Percentiles rank a stretch among this genome's conserved stretches.
Conservation (phyloP, 176 grass and related monocot genomes). For the Pontederia paniculata region DNA sequence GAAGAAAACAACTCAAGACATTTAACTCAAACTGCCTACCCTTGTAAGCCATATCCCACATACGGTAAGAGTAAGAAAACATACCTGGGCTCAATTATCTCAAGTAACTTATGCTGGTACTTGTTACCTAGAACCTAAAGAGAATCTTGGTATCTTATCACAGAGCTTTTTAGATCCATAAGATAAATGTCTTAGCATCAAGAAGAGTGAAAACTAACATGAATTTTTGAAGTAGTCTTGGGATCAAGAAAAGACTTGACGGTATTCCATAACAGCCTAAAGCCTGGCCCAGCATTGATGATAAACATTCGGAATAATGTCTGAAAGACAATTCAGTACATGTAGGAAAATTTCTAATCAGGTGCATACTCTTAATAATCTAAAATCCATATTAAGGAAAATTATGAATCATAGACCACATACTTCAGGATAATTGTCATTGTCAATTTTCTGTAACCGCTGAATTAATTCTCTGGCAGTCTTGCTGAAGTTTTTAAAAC, state of each 20-base stretch:
- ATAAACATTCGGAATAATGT: neutral
- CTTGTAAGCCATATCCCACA: neutral
- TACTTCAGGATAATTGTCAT: neutral
- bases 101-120: neutral
- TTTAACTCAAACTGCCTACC: neutral
- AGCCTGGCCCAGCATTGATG: neutral
- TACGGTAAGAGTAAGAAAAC: neutral
- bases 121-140: conserved; percentile 1
- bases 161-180: neutral
- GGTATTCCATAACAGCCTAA: neutral
- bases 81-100: conserved; percentile 1
- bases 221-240: neutral
- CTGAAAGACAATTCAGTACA: neutral
- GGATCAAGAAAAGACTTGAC: neutral
- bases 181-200: neutral
- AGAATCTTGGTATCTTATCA: neutral
- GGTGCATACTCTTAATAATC: neutral
- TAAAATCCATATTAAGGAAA: neutral
- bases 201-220: neutral
- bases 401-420: neutral
- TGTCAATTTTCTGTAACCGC: neutral
- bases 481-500: conserved; percentile 2
- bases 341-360: neutral
- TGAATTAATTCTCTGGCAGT: conserved; percentile 1
- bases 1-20: neutral